Conservation (phyloP, 2,329 filamentous ascomycete species). For the Stemphylium beticola region DNA sequence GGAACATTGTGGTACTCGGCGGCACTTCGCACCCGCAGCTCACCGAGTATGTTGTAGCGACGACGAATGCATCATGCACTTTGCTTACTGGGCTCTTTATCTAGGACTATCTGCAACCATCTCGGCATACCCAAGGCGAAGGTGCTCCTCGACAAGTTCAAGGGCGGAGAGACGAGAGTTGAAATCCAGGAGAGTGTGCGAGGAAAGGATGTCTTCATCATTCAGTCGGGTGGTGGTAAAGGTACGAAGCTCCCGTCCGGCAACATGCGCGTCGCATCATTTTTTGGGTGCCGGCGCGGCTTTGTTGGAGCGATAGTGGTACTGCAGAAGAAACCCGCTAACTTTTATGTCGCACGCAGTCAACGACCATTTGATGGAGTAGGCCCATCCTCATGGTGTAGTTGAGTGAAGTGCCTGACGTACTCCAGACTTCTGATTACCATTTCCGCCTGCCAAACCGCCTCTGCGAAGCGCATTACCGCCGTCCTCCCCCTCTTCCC, state of each 20-base stretch:
- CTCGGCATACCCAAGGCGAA: slow-evolving; percentile 86
- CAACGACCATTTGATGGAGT: slow-evolving; percentile 94
- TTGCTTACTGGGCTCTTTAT: slow-evolving; percentile 12
- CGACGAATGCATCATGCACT: not conserved
- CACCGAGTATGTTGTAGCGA: slow-evolving; percentile 60
- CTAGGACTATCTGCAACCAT: slow-evolving; percentile 76
- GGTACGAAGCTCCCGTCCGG: slow-evolving; percentile 18
- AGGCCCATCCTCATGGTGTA: slow-evolving; percentile 35
- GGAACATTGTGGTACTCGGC: slow-evolving; percentile 92
- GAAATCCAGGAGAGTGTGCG: slow-evolving; percentile 97
- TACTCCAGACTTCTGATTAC: slow-evolving; percentile 77
- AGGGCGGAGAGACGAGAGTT: slow-evolving; percentile 90
- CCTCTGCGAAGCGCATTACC: slow-evolving; percentile 90
- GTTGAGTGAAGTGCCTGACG: slow-evolving; percentile 36
- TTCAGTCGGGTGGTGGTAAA: slow-evolving; percentile 89
- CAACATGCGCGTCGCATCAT: not conserved
- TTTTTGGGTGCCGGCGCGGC: not conserved
- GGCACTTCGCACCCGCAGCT: slow-evolving; percentile 91
- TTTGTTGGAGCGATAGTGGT: not conserved
- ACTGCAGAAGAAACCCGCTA: slow-evolving; percentile 22
- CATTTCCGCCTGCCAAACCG: slow-evolving; percentile 96
- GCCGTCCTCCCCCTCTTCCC: slow-evolving; percentile 95
- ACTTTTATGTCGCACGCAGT: slow-evolving; percentile 54
- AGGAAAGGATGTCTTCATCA: slow-evolving; percentile 96
- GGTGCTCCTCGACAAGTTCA: slow-evolving; percentile 88